Base-by-base conservation (phyloP, 2,329 filamentous ascomycete species). In the Alternaria gaisen region DNA sequence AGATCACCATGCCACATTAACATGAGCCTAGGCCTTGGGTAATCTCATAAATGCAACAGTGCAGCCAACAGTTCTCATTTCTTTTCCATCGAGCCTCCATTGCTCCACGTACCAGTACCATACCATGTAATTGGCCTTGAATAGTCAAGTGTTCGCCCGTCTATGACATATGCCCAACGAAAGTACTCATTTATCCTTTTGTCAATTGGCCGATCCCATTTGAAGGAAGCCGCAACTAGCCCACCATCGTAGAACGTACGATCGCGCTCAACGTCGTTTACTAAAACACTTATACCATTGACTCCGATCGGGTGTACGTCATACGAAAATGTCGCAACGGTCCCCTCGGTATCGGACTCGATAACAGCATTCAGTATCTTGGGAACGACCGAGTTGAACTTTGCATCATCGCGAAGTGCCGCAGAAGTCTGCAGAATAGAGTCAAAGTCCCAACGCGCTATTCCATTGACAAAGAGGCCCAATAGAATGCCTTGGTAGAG, bases 211-310 rank as follows among this genome's bases (percentile, higher is more conserved):
- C 88, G 82, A 3, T n/a, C 50, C 74, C 73, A 76, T 44, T 66
- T 50, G 42, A 74, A 77, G 6, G 36, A 46, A 26, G 50, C 24
- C 6, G 55, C 62, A 41, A 63, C 46, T 18, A 56, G 28, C 18
- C 52, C 65, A 20, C 70, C 65, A n/a, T 71, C 68, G 22, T 63
- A 67, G 59, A 76, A 77, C 11, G 56, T 54, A n/a, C 74, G 72
- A 36, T 57, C 61, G 5, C 91, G 83, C 78, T 96, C 92, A 1
- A 96, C 92, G 70, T 96, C 92, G 70, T 96, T 95, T 63, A 95
- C 90, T 0, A 95, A 81, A 18, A 94, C 85, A 74, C 89, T 92
- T 62, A 95, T 86, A 16, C 91, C 92, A 69, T 94, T 90, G 64
- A 88, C 90, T 0, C 64, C 61, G 32, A 62, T 52, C 18, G 81